Conservation (phyloP, 768 basidiomycete genomes). For the Agrocybe chaxingu region DNA sequence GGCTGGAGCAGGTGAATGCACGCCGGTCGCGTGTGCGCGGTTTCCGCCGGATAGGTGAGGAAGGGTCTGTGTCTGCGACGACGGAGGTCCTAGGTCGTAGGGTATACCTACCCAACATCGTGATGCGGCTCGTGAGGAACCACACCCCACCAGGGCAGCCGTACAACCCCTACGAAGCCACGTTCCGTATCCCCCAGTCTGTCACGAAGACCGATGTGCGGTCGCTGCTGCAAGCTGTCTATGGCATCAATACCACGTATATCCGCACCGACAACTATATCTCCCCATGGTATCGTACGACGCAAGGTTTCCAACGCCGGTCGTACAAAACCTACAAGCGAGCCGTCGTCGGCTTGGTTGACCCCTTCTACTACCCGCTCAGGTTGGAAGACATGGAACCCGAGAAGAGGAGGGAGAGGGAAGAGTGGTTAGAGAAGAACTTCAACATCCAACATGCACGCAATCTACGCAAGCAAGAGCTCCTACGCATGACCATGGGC, state of each 20-base stretch:
- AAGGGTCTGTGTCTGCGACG: constrained; percentile 28
- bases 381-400: constrained; percentile 73
- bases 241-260: constrained; percentile 87
- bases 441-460: constrained; percentile 46
- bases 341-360: constrained; percentile 85
- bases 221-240: constrained; percentile 79
- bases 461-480: constrained; percentile 32
- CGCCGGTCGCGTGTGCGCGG: constrained; percentile 70
- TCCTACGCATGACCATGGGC: constrained; percentile 35
- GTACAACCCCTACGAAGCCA: constrained; percentile 94
- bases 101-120: constrained; percentile 86
- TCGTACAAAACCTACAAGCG: constrained; percentile 76
- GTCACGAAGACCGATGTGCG: constrained; percentile 93
- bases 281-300: constrained; percentile 41
- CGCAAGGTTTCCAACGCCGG: constrained; percentile 25
- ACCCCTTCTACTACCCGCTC: constrained; percentile 92
- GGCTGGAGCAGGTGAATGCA: constrained; percentile 53
- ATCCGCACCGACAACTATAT: constrained; percentile 94
- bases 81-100: constrained; percentile 70
- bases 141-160: constrained; percentile 69
- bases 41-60: constrained; percentile 38
- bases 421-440: constrained; percentile 61
- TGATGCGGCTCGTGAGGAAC: constrained; percentile 83
- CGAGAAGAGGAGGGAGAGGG: constrained; percentile 50
- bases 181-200: constrained; percentile 86